Conservation (phyloP, 106 monocot genomes). For the Dioscorea alata region DNA sequence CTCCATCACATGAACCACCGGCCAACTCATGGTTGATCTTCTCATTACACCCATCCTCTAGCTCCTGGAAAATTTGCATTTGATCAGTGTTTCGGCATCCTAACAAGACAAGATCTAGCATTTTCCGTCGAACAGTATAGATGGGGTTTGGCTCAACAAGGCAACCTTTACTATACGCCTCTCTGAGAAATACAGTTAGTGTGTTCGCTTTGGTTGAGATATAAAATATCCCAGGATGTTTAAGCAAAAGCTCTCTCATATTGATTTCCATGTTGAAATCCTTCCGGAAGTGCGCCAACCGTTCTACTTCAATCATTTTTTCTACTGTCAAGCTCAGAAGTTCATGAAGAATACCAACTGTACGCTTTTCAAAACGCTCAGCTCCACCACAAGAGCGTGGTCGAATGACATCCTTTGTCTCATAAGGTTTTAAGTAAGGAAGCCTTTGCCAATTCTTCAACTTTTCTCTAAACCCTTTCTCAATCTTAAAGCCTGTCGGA, state of each 20-base stretch:
- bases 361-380: conserved; percentile 54
- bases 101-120: conserved; percentile 51
- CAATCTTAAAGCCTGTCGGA: conserved; percentile 73
- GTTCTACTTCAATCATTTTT: conserved; percentile 65
- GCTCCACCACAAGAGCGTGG: conserved; percentile 20
- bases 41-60: conserved; percentile 1
- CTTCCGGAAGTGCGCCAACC: conserved; percentile 68
- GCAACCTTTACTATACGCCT: conserved; percentile 51
- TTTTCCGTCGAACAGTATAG: conserved; percentile 48
- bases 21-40: neutral
- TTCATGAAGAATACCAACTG: conserved; percentile 72
- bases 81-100: conserved; percentile 18
- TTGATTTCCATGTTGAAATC: conserved; percentile 63
- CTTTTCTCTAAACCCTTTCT: conserved; percentile 55
- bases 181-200: conserved; percentile 63
- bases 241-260: conserved; percentile 64
- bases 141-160: conserved; percentile 63
- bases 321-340: conserved; percentile 71
- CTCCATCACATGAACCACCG: conserved; percentile 11
- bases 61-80: conserved; percentile 8
- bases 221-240: conserved; percentile 85
- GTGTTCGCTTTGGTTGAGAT: conserved; percentile 62
- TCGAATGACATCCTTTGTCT: conserved; percentile 23
- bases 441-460: conserved; percentile 78
- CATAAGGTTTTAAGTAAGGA: conserved; percentile 66